phyloP scores from a whole-genome alignment of 2,329 filamentous ascomycete genomes.

The Aspergillus fischeri region DNA sequence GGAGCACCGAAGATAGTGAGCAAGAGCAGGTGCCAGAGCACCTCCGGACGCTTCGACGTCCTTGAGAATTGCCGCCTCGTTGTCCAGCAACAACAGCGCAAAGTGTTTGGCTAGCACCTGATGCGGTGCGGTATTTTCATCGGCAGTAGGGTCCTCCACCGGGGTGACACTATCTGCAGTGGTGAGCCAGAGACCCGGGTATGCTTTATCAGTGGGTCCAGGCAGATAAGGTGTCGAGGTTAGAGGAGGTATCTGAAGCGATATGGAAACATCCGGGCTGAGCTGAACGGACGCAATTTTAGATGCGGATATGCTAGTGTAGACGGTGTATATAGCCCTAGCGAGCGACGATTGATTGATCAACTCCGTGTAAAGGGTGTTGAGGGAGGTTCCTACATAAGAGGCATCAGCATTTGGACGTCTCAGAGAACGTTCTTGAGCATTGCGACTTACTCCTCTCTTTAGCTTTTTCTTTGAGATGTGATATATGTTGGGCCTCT shows the following conservation, averaged over 20 bases:
- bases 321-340: constrained; percentile 76
- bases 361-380: constrained; percentile 40
- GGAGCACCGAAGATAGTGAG: constrained; percentile 63
- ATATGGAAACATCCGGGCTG: constrained; percentile 58
- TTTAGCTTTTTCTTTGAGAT: constrained; percentile 75
- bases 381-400: constrained; percentile 29
- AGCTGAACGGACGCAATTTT: constrained; percentile 82
- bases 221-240: constrained; percentile 70
- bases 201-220: constrained; percentile 62
- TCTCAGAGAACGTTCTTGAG: not conserved
- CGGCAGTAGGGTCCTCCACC: constrained; percentile 57
- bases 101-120: constrained; percentile 73
- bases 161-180: constrained; percentile 75
- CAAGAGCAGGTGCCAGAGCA: constrained; percentile 69
- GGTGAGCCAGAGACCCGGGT: constrained; percentile 78
- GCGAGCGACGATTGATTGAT: constrained; percentile 69
- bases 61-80: constrained; percentile 73
- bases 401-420: constrained; percentile 11
- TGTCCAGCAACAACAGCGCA: constrained; percentile 76
- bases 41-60: constrained; percentile 67
- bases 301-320: constrained; percentile 74
- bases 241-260: constrained; percentile 59
- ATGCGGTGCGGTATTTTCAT: constrained; percentile 56
- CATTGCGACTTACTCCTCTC: constrained; percentile 46
- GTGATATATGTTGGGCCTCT: constrained; percentile 77